A percentile compares a stretch with the other conserved stretches of the same genome.
phyloP scores from a whole-genome alignment of 768 basidiomycete genomes.

The Ramaria sp. region DNA sequence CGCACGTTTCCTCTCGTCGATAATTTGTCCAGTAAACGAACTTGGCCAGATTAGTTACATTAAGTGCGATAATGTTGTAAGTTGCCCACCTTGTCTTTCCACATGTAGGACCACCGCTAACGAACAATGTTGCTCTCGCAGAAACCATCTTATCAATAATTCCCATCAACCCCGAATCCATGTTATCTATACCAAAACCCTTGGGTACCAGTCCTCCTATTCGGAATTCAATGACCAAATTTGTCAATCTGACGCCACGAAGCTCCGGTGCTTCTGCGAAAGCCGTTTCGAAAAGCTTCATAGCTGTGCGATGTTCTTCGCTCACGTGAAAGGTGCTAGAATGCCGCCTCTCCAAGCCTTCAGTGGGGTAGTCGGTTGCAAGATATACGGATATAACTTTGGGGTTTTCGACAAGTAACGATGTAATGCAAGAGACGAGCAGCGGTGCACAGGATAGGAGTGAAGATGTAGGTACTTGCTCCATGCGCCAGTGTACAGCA shows the following conservation, averaged over 20 bases:
- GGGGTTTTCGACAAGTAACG: slow-evolving; percentile 17
- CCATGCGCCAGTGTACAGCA: slow-evolving; percentile 49
- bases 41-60: slow-evolving; percentile 18
- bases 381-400: slow-evolving; percentile 37
- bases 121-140: slow-evolving; percentile 36
- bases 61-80: slow-evolving; percentile 12
- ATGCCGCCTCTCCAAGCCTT: slow-evolving; percentile 13
- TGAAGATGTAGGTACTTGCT: slow-evolving; percentile 30
- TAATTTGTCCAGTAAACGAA: slow-evolving; percentile 43
- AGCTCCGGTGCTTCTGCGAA: slow-evolving; percentile 26
- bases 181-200: neutral
- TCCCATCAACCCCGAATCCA: slow-evolving; percentile 39
- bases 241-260: slow-evolving; percentile 28
- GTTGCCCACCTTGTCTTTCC: slow-evolving; percentile 34
- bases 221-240: neutral
- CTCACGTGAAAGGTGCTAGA: slow-evolving; percentile 18
- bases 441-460: slow-evolving; percentile 39
- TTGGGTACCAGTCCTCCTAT: neutral
- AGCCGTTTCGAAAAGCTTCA: slow-evolving; percentile 30
- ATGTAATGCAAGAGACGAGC: slow-evolving; percentile 32
- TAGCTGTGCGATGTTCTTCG: slow-evolving; percentile 32
- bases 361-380: slow-evolving; percentile 42
- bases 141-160: slow-evolving; percentile 49
- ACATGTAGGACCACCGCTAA: slow-evolving; percentile 38
- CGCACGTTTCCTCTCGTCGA: slow-evolving; percentile 28